phyloP scores from a whole-genome alignment of 257 asterid species.

The Primulina tabacum region DNA sequence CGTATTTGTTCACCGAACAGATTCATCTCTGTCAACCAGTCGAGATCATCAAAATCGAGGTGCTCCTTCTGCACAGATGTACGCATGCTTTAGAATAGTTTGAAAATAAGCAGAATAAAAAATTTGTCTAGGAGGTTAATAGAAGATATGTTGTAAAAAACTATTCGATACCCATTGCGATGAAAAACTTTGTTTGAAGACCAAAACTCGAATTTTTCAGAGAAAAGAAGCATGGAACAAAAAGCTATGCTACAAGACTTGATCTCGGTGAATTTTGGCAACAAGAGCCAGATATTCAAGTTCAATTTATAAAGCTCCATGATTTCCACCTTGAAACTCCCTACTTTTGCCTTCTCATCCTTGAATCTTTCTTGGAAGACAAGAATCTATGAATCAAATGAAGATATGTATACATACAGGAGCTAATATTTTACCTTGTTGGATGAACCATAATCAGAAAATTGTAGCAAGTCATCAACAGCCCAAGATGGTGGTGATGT shows the following conservation, averaged over 20 bases:
- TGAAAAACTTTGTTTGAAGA: not conserved
- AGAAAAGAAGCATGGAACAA: no score
- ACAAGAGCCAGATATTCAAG: not conserved
- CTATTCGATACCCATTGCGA: not conserved
- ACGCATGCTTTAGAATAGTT: not conserved
- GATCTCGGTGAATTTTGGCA: no score
- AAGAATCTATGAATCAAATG: not conserved
- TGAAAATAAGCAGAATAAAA: not conserved
- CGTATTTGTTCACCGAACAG: constrained; percentile 55
- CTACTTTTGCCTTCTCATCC: no score
- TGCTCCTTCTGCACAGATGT: constrained; percentile 58
- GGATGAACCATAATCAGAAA: constrained; percentile 64
- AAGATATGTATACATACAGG: not conserved
- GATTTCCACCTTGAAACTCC: no score
- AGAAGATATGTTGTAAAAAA: no score
- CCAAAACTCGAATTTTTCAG: no score
- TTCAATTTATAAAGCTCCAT: not conserved
- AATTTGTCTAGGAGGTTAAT: not conserved
- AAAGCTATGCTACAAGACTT: no score
- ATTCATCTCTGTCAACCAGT: constrained; percentile 68
- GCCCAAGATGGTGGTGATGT: constrained; percentile 69
- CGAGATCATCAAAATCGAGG: constrained; percentile 76
- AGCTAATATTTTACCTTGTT: constrained; percentile 45
- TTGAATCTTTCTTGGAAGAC: not conserved
- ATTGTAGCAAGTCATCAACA: constrained; percentile 72